Percentiles rank a stretch among this genome's conserved stretches.
These are phyloP conservation scores for Adansonia gregorii DNA, from an alignment of 441 rosid species.

Conservation along the genomic window DNA sequence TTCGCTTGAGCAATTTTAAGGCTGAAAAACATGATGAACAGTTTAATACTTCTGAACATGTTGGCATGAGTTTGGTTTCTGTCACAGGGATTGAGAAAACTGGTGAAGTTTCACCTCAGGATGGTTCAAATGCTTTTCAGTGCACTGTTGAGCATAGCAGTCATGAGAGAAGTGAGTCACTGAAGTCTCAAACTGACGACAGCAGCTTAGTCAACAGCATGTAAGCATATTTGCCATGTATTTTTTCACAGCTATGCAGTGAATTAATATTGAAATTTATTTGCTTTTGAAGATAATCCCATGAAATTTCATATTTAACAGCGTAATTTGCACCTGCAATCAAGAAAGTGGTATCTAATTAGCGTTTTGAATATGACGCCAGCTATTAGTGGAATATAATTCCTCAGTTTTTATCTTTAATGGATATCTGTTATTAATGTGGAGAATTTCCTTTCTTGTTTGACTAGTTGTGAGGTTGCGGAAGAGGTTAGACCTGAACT, in stretches of 20 bases:
- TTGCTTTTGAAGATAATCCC: not conserved
- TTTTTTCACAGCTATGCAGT: no score
- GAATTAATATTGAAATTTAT: no score
- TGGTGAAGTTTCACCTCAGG: conserved; percentile 31
- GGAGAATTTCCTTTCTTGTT: conserved; percentile 2
- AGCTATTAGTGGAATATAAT: no score
- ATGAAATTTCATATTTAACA: conserved; percentile 4
- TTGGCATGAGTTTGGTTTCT: conserved; percentile 34
- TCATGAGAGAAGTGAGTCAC: conserved; percentile 34
- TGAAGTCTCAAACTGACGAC: conserved; percentile 41
- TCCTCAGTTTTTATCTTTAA: not conserved
- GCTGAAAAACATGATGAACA: conserved; percentile 38
- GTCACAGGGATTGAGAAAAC: conserved; percentile 31
- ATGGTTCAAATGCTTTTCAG: conserved; percentile 30
- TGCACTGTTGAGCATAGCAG: conserved; percentile 30
- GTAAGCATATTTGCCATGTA: conserved; percentile 45
- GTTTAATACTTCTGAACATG: conserved; percentile 30
- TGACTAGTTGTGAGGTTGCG: conserved; percentile 44
- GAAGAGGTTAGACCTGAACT: conserved; percentile 43
- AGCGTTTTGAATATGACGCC: not conserved
- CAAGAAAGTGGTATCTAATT: conserved; percentile 8
- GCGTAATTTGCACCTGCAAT: not conserved
- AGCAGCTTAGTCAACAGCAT: conserved; percentile 38
- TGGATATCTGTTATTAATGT: not conserved
- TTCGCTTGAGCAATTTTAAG: conserved; percentile 26